These are phyloP conservation scores for Emericellopsis terricola DNA, from an alignment of 495 filamentous ascomycete species.

Conservation along the genomic window DNA sequence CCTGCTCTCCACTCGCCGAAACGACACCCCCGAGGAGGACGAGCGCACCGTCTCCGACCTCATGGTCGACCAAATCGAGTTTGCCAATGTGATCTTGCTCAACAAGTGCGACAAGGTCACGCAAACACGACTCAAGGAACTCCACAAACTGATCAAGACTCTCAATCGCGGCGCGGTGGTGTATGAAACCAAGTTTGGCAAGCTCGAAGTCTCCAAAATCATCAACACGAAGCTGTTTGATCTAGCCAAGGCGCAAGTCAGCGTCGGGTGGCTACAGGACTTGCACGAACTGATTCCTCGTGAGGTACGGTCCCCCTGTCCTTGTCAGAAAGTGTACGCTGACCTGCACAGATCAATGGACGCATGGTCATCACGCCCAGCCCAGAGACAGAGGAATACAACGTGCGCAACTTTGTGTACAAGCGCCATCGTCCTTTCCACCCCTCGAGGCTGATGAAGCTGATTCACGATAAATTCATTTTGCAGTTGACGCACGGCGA, in stretches of 20 bases:
- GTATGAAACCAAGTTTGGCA: slow-evolving; percentile 23
- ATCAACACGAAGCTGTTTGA: slow-evolving; percentile 29
- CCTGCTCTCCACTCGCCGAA: slow-evolving; percentile 29
- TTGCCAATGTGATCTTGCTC: slow-evolving; percentile 38
- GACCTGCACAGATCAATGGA: slow-evolving; percentile 10
- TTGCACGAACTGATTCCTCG: slow-evolving; percentile 31
- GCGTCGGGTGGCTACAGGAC: slow-evolving; percentile 29
- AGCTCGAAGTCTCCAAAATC: slow-evolving; percentile 30
- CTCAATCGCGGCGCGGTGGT: slow-evolving; percentile 35
- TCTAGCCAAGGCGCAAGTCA: slow-evolving; percentile 30
- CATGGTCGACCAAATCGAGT: slow-evolving; percentile 45
- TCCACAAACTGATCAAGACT: slow-evolving; percentile 23
- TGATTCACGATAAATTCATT: slow-evolving; percentile 37
- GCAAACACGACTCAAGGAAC: not conserved
- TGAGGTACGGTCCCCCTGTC: slow-evolving; percentile 9
- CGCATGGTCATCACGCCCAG: slow-evolving; percentile 24
- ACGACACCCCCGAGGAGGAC: slow-evolving; percentile 28
- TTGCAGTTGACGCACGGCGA: slow-evolving; percentile 23
- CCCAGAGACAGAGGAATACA: slow-evolving; percentile 40
- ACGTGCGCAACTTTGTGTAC: slow-evolving; percentile 39
- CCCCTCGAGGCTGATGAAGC: slow-evolving; percentile 25
- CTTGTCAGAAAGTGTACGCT: not conserved
- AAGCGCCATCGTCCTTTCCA: slow-evolving; percentile 33
- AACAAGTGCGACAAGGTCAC: slow-evolving; percentile 30
- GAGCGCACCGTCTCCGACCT: slow-evolving; percentile 42